A percentile compares a stretch with the other conserved stretches of the same genome.
Conservation (phyloP, 1,139 yeast genomes). For the Saccharomyces hybrid region DNA sequence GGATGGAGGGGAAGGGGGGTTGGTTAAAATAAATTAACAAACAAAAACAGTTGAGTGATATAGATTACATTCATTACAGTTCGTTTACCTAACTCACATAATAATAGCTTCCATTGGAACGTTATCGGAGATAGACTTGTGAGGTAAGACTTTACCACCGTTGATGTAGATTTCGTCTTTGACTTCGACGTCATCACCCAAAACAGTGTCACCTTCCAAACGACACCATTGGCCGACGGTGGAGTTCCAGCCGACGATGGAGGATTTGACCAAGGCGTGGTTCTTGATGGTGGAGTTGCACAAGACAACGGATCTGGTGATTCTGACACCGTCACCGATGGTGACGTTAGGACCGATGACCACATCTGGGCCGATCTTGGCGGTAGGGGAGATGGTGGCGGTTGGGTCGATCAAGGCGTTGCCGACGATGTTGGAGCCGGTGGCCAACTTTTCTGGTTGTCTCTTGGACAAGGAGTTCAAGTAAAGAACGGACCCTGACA, state of each 20-base stretch:
- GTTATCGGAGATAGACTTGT: constrained; percentile 91
- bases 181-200: constrained; percentile 98
- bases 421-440: constrained; percentile 73
- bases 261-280: constrained; percentile 96
- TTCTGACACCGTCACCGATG: constrained; percentile 98
- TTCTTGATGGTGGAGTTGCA: constrained; percentile 89
- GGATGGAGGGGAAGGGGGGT: background rate
- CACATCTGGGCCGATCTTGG: constrained; percentile 97
- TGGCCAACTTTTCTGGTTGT: constrained; percentile 59
- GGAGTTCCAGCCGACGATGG: constrained; percentile 99
- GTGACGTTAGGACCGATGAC: constrained; percentile 95
- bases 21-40: background rate
- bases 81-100: constrained; percentile 46
- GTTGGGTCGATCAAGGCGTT: constrained; percentile 92
- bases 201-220: constrained; percentile 93
- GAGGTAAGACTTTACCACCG: constrained; percentile 99
- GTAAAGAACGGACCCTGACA: constrained; percentile 92
- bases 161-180: constrained; percentile 97
- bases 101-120: constrained; percentile 97
- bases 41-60: background rate
- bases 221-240: constrained; percentile 99
- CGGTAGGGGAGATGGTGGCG: constrained; percentile 86
- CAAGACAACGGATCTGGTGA: constrained; percentile 89
- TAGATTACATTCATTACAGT: background rate
- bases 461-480: constrained; percentile 80